Conservation (phyloP, 495 filamentous ascomycete species). For the Mycothermus thermophilus region DNA sequence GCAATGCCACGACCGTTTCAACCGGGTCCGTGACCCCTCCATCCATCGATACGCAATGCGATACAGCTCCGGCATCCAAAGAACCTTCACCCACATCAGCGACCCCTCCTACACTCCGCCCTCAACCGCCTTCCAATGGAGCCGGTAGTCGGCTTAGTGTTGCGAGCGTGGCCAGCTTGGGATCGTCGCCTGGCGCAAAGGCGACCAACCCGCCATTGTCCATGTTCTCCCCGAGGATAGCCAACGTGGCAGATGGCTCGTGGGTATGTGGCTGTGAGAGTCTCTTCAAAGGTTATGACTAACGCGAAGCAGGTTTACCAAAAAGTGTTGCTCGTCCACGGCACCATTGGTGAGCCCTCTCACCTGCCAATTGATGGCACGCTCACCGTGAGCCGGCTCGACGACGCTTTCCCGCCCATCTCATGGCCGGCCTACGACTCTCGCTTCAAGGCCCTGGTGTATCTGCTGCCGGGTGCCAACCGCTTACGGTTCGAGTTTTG, state of each 20-base stretch:
- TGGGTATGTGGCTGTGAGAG: constrained; percentile 58
- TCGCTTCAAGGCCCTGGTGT: constrained; percentile 77
- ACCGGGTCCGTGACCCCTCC: constrained; percentile 34
- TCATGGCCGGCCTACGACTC: constrained; percentile 76
- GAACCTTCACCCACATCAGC: constrained; percentile 23
- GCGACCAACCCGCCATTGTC: constrained; percentile 47
- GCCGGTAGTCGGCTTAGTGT: constrained; percentile 31
- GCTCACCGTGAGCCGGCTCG: constrained; percentile 64
- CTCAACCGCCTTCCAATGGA: constrained; percentile 28
- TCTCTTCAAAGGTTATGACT: too few species aligned
- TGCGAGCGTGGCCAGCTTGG: constrained; percentile 40
- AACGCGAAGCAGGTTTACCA: constrained; percentile 84
- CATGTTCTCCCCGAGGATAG: constrained; percentile 61
- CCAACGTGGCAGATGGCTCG: constrained; percentile 63
- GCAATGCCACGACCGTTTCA: constrained; percentile 30
- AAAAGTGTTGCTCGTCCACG: constrained; percentile 69
- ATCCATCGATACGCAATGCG: constrained; percentile 28
- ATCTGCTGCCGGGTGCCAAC: constrained; percentile 80
- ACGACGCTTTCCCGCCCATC: constrained; percentile 69
- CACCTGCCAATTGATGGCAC: constrained; percentile 63
- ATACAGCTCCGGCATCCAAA: constrained; percentile 37
- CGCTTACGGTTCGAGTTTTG: constrained; percentile 72
- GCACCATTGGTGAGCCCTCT: constrained; percentile 59
- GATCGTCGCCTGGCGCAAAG: constrained; percentile 41
- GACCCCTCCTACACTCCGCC: constrained; percentile 22